Base-by-base conservation (phyloP, 73 alveolate species). In the Stentor roeselii region DNA sequence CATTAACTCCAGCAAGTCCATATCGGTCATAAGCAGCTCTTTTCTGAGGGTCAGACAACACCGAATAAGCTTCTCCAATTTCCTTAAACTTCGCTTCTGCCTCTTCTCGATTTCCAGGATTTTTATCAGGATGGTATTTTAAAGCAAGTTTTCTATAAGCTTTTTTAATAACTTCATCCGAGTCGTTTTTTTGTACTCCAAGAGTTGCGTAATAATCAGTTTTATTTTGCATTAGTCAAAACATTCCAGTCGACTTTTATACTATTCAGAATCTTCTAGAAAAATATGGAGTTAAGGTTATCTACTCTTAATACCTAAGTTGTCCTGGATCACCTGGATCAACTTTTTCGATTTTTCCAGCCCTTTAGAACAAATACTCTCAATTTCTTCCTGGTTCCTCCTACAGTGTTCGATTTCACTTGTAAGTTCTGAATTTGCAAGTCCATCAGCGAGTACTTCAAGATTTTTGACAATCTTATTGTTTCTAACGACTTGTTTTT, bases 51-150 rank as follows among this genome's bases (percentile, higher is more conserved):
- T 96, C 92, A 11, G 98, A 90, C 78, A 98, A 87, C 78, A 92
- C 93, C 77, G 95, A 97, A 89, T 98, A 98, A 2, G 99, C 99
- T 89, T 98, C 99, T 40, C 98, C 98, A 60, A 98, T 84, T 91
- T 93, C 91, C 91, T 96, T 96, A 85, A 97, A 97, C 85, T 83
- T 90, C 87, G 89, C 97, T 84, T 93, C 94, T 35, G 99, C 98
- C 31, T 84, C 93, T 42, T 95, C 96, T 82, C 91, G 90, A 41
- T 97, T 90, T 61, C 95, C 94, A 0, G 96, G 97, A 88, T 96
- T 95, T 88, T 94, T 93, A 83, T 95, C 99, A 74, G 99, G 99
- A 88, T 97, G 99, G 97, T 96, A 97, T 90, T 97, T 87, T 2
- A 97, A 60, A 1, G 99, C 98, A 61, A 95, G 86, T 83, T 94